phyloP scores from a whole-genome alignment of 768 basidiomycete genomes.

The Macrolepiota fuliginosa region DNA sequence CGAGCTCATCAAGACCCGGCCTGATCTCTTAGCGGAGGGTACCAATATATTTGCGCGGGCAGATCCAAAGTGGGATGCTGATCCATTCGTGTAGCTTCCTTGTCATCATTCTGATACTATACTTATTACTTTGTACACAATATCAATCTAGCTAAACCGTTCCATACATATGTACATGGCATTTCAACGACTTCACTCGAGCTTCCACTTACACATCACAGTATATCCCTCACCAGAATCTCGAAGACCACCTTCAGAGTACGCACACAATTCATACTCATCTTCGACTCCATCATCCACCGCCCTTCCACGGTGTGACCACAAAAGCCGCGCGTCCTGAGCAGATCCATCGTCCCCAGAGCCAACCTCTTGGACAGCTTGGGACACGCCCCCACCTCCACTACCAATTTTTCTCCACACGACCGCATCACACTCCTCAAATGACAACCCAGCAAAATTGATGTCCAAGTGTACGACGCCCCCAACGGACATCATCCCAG shows the following conservation, averaged over 20 bases:
- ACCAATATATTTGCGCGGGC: background rate
- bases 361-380: background rate
- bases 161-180: background rate
- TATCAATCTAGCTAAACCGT: background rate
- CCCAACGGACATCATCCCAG: constrained; percentile 27
- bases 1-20: background rate
- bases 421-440: constrained; percentile 5
- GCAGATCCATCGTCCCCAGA: background rate
- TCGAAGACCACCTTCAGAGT: constrained; percentile 2
- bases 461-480: constrained; percentile 38
- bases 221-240: background rate
- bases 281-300: constrained; percentile 4
- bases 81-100: background rate
- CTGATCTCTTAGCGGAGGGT: background rate
- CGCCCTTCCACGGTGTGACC: constrained; percentile 3
- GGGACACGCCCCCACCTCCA: background rate
- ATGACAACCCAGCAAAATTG: constrained; percentile 30
- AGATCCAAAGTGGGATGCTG: background rate
- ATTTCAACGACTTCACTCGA: background rate
- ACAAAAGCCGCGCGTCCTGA: background rate
- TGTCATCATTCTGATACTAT: background rate
- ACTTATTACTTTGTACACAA: background rate
- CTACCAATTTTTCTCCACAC: constrained; percentile 3
- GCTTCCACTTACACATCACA: background rate
- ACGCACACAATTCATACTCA: constrained; percentile 7